Evolutionary conservation across 2,329 filamentous ascomycete species (phyloP).

Genomic region (Cyphellophora attinorum): DNA sequence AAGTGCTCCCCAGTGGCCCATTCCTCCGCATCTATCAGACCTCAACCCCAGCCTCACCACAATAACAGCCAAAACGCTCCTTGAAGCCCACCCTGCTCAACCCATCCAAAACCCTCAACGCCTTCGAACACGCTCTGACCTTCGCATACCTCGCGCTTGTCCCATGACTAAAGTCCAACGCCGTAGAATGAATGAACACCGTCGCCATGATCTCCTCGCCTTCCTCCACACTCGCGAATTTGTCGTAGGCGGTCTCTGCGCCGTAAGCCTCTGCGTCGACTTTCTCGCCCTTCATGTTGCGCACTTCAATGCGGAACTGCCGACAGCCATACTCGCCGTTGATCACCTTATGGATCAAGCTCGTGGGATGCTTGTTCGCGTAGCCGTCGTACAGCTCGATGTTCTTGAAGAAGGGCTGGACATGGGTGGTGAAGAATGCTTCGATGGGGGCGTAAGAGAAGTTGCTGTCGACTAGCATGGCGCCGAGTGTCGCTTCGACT

Average conservation of each 20-base stretch:
- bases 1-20: too few species aligned
- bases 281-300: background rate
- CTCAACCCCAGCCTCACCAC: conserved; percentile 13
- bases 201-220: conserved; percentile 43
- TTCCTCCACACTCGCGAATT: conserved; percentile 36
- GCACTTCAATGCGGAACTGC: conserved; percentile 39
- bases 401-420: conserved; percentile 71
- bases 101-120: conserved; percentile 35
- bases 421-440: conserved; percentile 64
- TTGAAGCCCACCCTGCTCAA: conserved; percentile 51
- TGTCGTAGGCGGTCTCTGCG: conserved; percentile 25
- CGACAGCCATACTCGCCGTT: conserved; percentile 56
- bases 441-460: conserved; percentile 69
- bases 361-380: conserved; percentile 78
- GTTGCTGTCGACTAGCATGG: conserved; percentile 78
- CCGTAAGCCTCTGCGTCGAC: conserved; percentile 1
- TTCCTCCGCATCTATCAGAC: too few species aligned
- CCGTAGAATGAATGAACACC: conserved; percentile 62
- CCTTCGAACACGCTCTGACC: conserved; percentile 37
- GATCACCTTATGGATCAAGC: conserved; percentile 57
- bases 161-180: conserved; percentile 53
- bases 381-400: conserved; percentile 83
- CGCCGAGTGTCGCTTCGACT: conserved; percentile 79
- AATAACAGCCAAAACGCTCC: conserved; percentile 39
- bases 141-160: conserved; percentile 66